Conservation (phyloP, 441 rosid genomes). For the Gossypium gossypioides region DNA sequence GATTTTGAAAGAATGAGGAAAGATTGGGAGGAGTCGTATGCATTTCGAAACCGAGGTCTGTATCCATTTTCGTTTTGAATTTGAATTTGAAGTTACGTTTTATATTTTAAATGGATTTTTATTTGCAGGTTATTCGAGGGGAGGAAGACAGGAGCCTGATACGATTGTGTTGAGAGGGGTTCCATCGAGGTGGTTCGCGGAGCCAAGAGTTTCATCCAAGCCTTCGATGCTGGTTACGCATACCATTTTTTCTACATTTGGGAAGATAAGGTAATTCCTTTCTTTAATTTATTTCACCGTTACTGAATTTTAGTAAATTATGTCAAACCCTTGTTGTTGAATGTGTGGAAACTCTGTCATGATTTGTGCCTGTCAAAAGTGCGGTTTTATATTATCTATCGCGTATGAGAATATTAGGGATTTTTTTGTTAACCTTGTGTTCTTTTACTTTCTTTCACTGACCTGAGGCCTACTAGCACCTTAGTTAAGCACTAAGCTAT, state of each 20-base stretch:
- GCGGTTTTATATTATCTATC: background rate
- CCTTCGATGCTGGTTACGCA: constrained; percentile 88
- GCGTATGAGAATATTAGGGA: background rate
- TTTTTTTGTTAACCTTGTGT: background rate
- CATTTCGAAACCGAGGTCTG: constrained; percentile 49
- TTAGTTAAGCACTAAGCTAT: background rate
- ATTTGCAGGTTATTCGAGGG: constrained; percentile 47
- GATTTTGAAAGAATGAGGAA: constrained; percentile 66
- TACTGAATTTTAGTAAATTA: background rate
- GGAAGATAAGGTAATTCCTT: constrained; percentile 58
- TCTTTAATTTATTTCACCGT: background rate
- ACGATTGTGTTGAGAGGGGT: constrained; percentile 61
- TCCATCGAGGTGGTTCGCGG: constrained; percentile 92
- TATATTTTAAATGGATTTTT: background rate
- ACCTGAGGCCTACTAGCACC: background rate
- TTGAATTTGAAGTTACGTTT: constrained; percentile 9
- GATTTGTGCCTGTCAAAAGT: background rate
- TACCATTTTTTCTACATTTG: constrained; percentile 73
- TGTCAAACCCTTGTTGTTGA: background rate
- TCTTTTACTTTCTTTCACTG: background rate
- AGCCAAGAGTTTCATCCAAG: constrained; percentile 88
- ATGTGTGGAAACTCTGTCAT: background rate
- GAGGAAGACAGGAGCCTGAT: constrained; percentile 62
- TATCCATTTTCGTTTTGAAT: background rate
- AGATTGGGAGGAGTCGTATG: constrained; percentile 64